Evolutionary conservation across 495 filamentous ascomycete genomes (phyloP), one percentile per base, ranked within the genome.

Genomic region (Xylaria telfairii): DNA sequence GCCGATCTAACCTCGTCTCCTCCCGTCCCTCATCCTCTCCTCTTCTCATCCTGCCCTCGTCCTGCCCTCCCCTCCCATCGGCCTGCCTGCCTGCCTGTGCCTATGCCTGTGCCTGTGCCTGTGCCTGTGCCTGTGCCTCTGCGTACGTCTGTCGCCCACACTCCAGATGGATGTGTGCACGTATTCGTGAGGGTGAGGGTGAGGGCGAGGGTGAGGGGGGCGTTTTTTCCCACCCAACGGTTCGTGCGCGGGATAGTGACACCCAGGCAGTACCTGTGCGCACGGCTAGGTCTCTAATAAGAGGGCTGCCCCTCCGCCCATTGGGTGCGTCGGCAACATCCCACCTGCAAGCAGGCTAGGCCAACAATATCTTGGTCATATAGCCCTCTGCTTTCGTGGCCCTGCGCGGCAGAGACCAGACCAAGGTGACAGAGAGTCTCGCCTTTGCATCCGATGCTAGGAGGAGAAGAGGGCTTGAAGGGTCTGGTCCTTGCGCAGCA

Each of bases 331-430:
- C 39, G 19, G 44, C 44, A 17, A 65, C 62, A 65, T 65, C n/a
- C 62, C 62, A 51, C 39, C 62, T 65, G 39, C 44, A 65, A 37
- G 30, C 42, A 65, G 62, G 42, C 62, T 51, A 15, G 59, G 62
- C 62, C 62, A 65, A 65, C 62, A 65, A 51, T 51, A 65, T 49
- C 62, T 65, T 65, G 42, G 44, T 19, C 62, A 42, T 37, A 65
- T 51, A 65, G 44, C 57, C 34, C 28, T 37, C 62, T 51, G 30
- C 30, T 13, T 37, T 51, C 44, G 44, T 49, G 44, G 62, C 44
- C 30, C 62, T 49, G 17, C n/a, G 62, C 62, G 26, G 41, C 17
- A 12, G 32, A 3, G 24, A 30, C 21, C 21, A 10, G 1, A 12
- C 34, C 34, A 37, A 37, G 34, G 34, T 37, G 26, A 26, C 17